These are phyloP conservation scores for Starmerella tilneyi DNA, from an alignment of 805 yeast species.

Conservation along the genomic window DNA sequence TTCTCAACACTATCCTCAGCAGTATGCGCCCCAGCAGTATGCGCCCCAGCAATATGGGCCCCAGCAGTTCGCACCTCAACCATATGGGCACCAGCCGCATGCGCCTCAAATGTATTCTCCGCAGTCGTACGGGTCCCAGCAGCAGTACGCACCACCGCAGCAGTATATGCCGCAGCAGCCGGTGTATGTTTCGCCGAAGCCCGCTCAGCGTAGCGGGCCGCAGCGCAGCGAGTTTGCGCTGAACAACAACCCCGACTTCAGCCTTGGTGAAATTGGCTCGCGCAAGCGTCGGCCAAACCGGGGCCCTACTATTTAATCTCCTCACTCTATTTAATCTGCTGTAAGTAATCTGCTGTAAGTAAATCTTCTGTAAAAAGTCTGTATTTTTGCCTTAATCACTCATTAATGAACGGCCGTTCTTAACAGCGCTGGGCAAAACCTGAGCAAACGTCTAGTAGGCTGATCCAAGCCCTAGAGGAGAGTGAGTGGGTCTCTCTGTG, in stretches of 20 bases:
- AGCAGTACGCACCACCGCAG: conserved; percentile 3
- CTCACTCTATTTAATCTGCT: too few species aligned
- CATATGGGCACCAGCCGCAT: neutral
- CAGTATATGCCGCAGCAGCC: conserved; percentile 8
- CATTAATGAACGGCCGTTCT: too few species aligned
- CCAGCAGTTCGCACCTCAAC: neutral
- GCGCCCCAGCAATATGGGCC: neutral
- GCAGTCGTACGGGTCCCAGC: neutral
- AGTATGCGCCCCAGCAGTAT: conserved; percentile 2
- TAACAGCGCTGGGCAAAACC: too few species aligned
- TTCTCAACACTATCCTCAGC: conserved; percentile 3
- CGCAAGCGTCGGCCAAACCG: conserved; percentile 12
- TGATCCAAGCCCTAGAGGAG: too few species aligned
- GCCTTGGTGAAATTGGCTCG: conserved; percentile 15
- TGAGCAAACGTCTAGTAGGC: too few species aligned
- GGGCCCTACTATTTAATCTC: neutral
- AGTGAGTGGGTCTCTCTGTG: too few species aligned
- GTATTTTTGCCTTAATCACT: too few species aligned
- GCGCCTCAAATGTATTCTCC: neutral
- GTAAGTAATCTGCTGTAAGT: too few species aligned
- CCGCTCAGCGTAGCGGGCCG: conserved; percentile 2
- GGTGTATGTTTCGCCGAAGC: neutral
- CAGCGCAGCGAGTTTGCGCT: conserved; percentile 22
- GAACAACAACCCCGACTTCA: conserved; percentile 24
- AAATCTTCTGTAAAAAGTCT: too few species aligned